Base-by-base conservation (phyloP, 768 basidiomycete genomes). In the Holtermanniella nyarrowii region DNA sequence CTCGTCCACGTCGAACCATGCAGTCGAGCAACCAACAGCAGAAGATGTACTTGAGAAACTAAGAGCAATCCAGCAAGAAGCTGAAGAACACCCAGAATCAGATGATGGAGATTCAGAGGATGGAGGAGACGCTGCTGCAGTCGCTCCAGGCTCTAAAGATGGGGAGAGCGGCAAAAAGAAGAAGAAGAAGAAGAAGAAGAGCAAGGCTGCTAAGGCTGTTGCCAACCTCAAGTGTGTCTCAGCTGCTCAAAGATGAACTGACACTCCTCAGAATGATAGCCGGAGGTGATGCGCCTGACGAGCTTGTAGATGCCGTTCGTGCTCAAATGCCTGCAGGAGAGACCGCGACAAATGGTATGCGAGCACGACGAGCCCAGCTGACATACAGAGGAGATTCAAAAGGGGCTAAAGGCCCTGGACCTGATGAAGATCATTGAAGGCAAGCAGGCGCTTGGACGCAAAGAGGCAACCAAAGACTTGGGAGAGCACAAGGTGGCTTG, bases 111-210 rank as follows among this genome's bases (percentile, higher is more conserved):
- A 25, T 4, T 47, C 48, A 1, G 43, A 37, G 1, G 57, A 26
- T 11, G 62, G n/a, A 2, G 58, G 42, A 10, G 53, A 41, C 14
- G 66, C 44, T 18, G 53, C 18, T 11, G 64, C 21, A 43, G 63
- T 43, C 26, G 56, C 31, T 42, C 54, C 54, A 20, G 58, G 46
- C 20, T 42, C 49, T 16, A 51, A 52, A 10, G 64, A 48, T 2
- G 53, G 47, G 5, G 65, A 75, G 44, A 74, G 75, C 41, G 73
- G 72, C 56, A 84, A 84, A 74, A 88, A 86, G 76, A 89, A 73
- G 65, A 73, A 89, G 75, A 89, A 88, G 77, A 88, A 86, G 73
- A 85, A 82, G 70, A 88, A 86, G 73, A 85, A 82, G 71, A 82
- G 83, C 3, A 88, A 85, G 66, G 79, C 66, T 2, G 56, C 63